Evolutionary conservation across 2,329 filamentous ascomycete genomes (phyloP), one percentile per base, ranked within the genome.

Genomic region (Ophiostoma sp.): DNA sequence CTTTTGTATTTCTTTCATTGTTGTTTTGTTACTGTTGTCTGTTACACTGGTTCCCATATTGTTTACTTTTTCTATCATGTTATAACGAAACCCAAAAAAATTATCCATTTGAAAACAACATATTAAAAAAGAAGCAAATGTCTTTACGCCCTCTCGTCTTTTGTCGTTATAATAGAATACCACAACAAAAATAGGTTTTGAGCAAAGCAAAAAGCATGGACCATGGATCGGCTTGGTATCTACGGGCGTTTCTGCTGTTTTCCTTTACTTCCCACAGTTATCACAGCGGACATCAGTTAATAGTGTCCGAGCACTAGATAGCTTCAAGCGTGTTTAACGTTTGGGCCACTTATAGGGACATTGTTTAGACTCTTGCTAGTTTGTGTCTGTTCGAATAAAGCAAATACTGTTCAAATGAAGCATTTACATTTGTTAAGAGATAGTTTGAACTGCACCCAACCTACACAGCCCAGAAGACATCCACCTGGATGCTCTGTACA

Each of bases 391-490:
- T 27, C 27, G 27, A 27, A 27, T 27, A 27, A 27, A 27, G n/a
- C n/a, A n/a, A n/a, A n/a, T n/a, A n/a, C 27, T 27, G 27, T 27
- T 27, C 27, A 2, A 27, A 27, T 27, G 2, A 27, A 27, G 27
- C 27, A 27, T 27, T 1, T 27, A 27, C 27, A 27, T 27, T 27
- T 27, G 27, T 27, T 27, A 27, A 27, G 2, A 27, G 2, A 27
- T 27, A 27, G 27, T 27, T 27, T 27, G 27, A 27, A 27, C 27
- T 27, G 27, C 27, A 27, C 27, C 27, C 27, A 27, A 60, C 18
- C 27, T 74, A 85, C 70, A 75, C 73, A 0, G 84, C 83, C 84
- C 85, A 89, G 73, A 85, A 88, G 40, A 88, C 79, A 69, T 85
- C 83, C 42, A 88, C 76, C 74, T 80, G 79, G 2, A 83, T 82